A percentile compares a stretch with the other conserved stretches of the same genome.
Evolutionary conservation across 208 protist genomes (phyloP).

Genomic region (Entamoeba moshkovskii): DNA sequence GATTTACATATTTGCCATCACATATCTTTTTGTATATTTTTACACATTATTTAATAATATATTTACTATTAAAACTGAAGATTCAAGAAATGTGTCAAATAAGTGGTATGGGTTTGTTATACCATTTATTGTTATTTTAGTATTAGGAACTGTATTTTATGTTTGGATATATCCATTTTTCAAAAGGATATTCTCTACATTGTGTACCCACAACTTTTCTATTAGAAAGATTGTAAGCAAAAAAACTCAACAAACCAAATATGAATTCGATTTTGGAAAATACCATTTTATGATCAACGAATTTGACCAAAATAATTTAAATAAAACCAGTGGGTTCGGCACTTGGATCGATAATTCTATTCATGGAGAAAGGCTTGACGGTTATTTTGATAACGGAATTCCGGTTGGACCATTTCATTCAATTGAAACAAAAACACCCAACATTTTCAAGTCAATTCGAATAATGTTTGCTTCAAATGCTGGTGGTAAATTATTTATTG

Average conservation of each 20-base stretch:
- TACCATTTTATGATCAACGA: not conserved
- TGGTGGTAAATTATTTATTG: not conserved
- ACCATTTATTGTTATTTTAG: not conserved
- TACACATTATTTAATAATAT: not conserved
- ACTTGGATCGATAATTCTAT: not conserved
- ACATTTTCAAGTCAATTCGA: not conserved
- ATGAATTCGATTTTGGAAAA: not conserved
- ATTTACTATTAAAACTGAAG: not conserved
- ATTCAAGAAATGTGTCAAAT: not conserved
- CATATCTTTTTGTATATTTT: not conserved
- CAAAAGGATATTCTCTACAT: not conserved
- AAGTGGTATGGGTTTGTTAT: not conserved
- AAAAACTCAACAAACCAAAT: not conserved
- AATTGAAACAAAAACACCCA: not conserved
- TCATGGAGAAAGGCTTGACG: not conserved
- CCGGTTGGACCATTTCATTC: not conserved
- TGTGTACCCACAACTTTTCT: not conserved
- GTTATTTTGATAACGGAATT: not conserved
- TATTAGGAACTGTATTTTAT: not conserved
- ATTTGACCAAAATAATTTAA: not conserved
- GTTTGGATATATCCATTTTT: not conserved
- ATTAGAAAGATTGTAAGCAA: not conserved
- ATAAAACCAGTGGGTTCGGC: not conserved
- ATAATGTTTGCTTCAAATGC: not conserved
- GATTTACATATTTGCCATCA: not conserved